phyloP scores from a whole-genome alignment of 2,329 filamentous ascomycete genomes.

The Arachnomyces sp. region DNA sequence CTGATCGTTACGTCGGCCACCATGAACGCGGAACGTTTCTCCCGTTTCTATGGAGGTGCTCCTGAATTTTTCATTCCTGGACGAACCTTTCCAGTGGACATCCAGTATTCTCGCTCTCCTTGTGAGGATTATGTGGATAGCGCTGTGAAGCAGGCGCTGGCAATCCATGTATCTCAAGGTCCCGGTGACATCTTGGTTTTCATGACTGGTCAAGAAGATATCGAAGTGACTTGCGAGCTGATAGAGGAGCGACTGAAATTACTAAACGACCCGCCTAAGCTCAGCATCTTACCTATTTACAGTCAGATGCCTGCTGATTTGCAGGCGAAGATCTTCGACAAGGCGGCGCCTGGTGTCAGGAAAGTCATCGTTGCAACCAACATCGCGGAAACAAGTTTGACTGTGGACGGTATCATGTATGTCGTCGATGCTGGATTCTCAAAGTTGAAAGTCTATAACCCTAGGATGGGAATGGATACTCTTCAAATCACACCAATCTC shows the following conservation, averaged over 20 bases:
- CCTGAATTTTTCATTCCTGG: constrained; percentile 96
- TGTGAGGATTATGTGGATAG: constrained; percentile 98
- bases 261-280: constrained; percentile 86
- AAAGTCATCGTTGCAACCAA: constrained; percentile 99
- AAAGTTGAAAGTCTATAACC: constrained; percentile 97
- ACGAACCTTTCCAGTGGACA: constrained; percentile 91
- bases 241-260: constrained; percentile 78
- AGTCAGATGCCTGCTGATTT: constrained; percentile 98
- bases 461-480: constrained; percentile 98
- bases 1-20: constrained; percentile 96
- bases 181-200: constrained; percentile 92
- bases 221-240: constrained; percentile 91
- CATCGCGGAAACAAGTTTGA: constrained; percentile 95
- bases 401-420: constrained; percentile 98
- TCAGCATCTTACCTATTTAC: constrained; percentile 94
- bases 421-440: constrained; percentile 94
- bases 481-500: constrained; percentile 96
- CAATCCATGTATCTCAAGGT: constrained; percentile 93
- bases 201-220: constrained; percentile 99
- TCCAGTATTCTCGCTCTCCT: constrained; percentile 88
- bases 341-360: constrained; percentile 77
- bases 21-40: constrained; percentile 96
- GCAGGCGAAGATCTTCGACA: constrained; percentile 95
- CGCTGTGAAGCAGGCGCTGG: constrained; percentile 88
- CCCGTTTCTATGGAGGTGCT: constrained; percentile 89